Conservation (phyloP, 495 filamentous ascomycete species). For the Pyrenula aspistea region DNA sequence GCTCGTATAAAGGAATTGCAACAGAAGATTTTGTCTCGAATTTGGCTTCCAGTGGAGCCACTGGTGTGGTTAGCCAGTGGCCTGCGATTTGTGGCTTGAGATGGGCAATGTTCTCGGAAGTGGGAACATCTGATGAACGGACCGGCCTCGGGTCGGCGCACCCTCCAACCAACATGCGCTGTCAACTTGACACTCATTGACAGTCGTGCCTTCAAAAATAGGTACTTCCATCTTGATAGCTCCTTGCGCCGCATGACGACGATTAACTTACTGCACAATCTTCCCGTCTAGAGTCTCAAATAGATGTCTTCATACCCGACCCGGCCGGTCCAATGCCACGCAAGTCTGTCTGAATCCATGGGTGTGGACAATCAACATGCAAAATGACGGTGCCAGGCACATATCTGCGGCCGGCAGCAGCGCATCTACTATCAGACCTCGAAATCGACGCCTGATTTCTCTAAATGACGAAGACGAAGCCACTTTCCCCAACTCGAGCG, state of each 20-base stretch:
- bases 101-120: too few species aligned
- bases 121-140: not conserved
- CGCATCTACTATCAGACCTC: constrained; percentile 26
- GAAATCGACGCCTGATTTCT: constrained; percentile 30
- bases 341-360: not conserved
- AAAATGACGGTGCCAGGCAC: not conserved
- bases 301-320: not conserved
- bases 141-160: not conserved
- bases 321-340: not conserved
- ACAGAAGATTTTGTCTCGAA: too few species aligned
- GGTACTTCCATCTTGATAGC: too few species aligned
- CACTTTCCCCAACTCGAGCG: constrained; percentile 7
- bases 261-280: too few species aligned
- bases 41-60: too few species aligned
- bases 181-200: not conserved
- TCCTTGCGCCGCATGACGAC: too few species aligned
- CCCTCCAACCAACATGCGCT: too few species aligned
- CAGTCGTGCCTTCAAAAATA: not conserved
- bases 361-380: not conserved
- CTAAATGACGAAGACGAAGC: constrained; percentile 26
- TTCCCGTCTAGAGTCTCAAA: too few species aligned
- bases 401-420: not conserved
- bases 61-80: too few species aligned
- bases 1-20: too few species aligned
- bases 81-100: too few species aligned